Evolutionary conservation across 2,329 filamentous ascomycete species (phyloP), one percentile per base, ranked within the genome.

Genomic region (Colletotrichum higginsianum): DNA sequence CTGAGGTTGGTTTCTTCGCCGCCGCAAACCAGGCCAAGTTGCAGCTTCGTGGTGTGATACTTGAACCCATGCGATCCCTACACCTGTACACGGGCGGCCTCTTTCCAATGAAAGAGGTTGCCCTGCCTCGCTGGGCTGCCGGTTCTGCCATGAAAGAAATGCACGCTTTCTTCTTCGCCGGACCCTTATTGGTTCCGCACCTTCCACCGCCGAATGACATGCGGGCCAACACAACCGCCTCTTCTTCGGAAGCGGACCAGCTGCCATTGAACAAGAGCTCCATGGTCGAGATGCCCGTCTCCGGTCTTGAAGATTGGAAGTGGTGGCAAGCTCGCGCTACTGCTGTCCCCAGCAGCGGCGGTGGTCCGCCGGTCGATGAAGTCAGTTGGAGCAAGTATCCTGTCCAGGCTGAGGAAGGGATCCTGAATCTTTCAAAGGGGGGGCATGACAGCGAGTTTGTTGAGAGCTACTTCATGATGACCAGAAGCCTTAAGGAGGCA

Each of bases 161-260:
- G 53, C 23, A 30, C 23, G 53, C 53, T 23, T 56, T 56, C 53
- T 56, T 56, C 53, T 18, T 35, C 53, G 35, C 35, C 26, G 53
- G 53, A 30, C 23, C 53, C 26, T 4, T 56, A n/a, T 35, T 56
- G 23, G 53, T 56, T 49, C 46, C 46, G 46, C n/a, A 49, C 46
- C n/a, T 49, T 21, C 46, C 46, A 49, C 46, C 16, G 46, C 46
- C 46, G 7, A 49, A 18, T 49, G 46, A 49, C 2, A 49, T 49
- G 46, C 46, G 46, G 46, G 16, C 46, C 46, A 49, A 49, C 46
- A 49, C 46, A 18, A 49, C n/a, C 4, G 46, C 46, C n/a, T 9
- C 46, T 49, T 49, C 46, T 49, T 49, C 46, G 46, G 15, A 18
- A 21, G 46, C n/a, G 46, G 46, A n/a, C 46, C 46, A 49, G 46